phyloP scores from a whole-genome alignment of 768 basidiomycete species.

The Russula earlei region DNA sequence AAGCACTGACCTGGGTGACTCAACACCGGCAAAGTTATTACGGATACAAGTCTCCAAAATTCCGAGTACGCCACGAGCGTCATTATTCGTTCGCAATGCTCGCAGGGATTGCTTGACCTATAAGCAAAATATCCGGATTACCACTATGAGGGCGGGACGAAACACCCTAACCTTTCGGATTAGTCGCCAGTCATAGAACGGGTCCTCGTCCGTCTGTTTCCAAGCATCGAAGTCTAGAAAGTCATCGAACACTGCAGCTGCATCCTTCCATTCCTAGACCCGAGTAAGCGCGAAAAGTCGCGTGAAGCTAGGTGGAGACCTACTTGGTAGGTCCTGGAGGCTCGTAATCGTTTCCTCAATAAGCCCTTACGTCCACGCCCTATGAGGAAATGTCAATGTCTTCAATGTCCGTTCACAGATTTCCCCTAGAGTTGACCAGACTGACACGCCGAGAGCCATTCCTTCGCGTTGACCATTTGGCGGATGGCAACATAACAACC shows the following conservation, averaged over 20 bases:
- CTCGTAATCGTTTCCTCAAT: constrained; percentile 65
- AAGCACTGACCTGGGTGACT: constrained; percentile 55
- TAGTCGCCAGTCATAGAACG: constrained; percentile 87
- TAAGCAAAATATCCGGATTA: background rate
- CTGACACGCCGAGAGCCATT: constrained; percentile 84
- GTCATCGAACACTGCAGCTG: constrained; percentile 68
- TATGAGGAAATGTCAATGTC: constrained; percentile 27
- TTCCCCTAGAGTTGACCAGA: background rate
- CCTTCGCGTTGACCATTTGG: constrained; percentile 90
- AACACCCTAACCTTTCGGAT: constrained; percentile 54
- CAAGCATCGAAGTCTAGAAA: constrained; percentile 82
- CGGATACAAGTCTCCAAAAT: constrained; percentile 87
- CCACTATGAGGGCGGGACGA: background rate
- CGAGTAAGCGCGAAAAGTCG: background rate
- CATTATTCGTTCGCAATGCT: constrained; percentile 61
- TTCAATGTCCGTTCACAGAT: background rate
- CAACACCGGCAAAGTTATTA: constrained; percentile 88
- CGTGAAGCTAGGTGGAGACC: constrained; percentile 14
- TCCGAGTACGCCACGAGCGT: constrained; percentile 78
- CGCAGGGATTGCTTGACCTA: constrained; percentile 69
- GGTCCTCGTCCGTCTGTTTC: constrained; percentile 82
- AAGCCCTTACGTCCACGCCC: constrained; percentile 82
- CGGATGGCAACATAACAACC: constrained; percentile 78
- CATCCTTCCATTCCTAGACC: constrained; percentile 75
- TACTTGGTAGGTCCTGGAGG: constrained; percentile 65